phyloP scores from a whole-genome alignment of 2,329 filamentous ascomycete genomes.

The Microcera coccophila region DNA sequence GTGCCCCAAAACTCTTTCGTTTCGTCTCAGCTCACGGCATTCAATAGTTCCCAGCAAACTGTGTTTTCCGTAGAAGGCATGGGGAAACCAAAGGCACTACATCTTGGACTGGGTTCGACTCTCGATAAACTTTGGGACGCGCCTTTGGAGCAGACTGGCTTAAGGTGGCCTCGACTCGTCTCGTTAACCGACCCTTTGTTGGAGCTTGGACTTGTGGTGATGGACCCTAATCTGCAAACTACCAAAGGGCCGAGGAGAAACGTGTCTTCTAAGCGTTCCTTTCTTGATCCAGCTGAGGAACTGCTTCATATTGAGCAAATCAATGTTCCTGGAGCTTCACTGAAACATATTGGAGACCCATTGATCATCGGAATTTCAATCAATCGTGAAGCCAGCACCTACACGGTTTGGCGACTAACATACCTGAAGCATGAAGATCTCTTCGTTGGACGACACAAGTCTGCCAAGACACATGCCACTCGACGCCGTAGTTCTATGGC shows the following conservation, averaged over 20 bases:
- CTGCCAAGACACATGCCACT: conserved; percentile 43
- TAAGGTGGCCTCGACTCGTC: conserved; percentile 71
- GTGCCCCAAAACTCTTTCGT: conserved; percentile 82
- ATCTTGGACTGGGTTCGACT: conserved; percentile 49
- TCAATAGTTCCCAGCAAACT: conserved; percentile 48
- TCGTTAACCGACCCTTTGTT: conserved; percentile 81
- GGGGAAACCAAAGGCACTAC: conserved; percentile 53
- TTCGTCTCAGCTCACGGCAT: conserved; percentile 59
- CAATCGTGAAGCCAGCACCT: conserved; percentile 70
- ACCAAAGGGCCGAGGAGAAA: conserved; percentile 29
- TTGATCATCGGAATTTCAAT: conserved; percentile 76
- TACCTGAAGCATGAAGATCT: conserved; percentile 68
- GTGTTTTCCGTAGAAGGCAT: conserved; percentile 56
- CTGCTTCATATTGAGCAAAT: conserved; percentile 75
- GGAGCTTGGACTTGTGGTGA: conserved; percentile 79
- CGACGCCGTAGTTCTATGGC: conserved; percentile 62
- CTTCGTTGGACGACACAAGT: conserved; percentile 45
- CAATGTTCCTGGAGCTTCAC: conserved; percentile 48
- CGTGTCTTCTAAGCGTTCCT: conserved; percentile 41
- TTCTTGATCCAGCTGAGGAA: conserved; percentile 74
- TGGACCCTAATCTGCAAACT: conserved; percentile 44
- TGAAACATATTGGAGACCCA: conserved; percentile 39
- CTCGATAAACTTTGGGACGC: conserved; percentile 57
- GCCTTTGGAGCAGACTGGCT: conserved; percentile 49
- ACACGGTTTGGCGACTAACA: conserved; percentile 79